phyloP scores from a whole-genome alignment of 176 grass and related monocot species.

The Carex littledalei region DNA sequence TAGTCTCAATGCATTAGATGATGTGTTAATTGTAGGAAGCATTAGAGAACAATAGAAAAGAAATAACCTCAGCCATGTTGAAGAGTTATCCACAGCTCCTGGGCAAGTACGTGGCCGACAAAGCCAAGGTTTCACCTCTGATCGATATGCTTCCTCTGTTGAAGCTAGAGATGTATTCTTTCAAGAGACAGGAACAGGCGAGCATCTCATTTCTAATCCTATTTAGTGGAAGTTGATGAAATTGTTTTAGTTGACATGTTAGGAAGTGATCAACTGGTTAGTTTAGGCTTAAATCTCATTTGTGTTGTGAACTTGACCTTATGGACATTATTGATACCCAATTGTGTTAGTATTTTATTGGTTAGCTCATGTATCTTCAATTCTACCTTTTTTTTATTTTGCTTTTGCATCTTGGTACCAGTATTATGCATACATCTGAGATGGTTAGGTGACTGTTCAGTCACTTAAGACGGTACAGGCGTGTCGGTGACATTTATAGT shows the following conservation, averaged over 20 bases:
- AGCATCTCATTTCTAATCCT: constrained; percentile 10
- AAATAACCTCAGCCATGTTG: constrained; percentile 80
- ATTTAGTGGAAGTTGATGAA: not conserved
- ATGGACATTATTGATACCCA: not conserved
- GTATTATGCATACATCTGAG: not conserved
- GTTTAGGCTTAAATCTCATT: constrained; percentile 15
- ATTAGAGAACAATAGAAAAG: constrained; percentile 73
- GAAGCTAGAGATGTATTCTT: constrained; percentile 93
- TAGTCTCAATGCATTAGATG: not conserved
- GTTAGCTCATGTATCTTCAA: not conserved
- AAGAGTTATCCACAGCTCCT: constrained; percentile 78
- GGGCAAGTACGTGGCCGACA: constrained; percentile 88
- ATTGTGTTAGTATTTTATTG: not conserved
- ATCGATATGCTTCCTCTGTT: constrained; percentile 81
- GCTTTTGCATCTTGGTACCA: not conserved
- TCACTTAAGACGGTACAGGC: not conserved
- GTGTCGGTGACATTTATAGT: not conserved
- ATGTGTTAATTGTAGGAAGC: constrained; percentile 50
- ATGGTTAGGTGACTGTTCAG: not conserved
- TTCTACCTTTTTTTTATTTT: not conserved
- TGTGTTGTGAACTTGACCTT: not conserved
- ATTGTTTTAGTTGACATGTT: not conserved
- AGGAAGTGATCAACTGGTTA: not conserved
- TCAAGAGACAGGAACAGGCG: constrained; percentile 90
- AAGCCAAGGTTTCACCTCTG: constrained; percentile 80